phyloP scores from a whole-genome alignment of 371 early-diverging fungal species.

The Coemansia sp. region DNA sequence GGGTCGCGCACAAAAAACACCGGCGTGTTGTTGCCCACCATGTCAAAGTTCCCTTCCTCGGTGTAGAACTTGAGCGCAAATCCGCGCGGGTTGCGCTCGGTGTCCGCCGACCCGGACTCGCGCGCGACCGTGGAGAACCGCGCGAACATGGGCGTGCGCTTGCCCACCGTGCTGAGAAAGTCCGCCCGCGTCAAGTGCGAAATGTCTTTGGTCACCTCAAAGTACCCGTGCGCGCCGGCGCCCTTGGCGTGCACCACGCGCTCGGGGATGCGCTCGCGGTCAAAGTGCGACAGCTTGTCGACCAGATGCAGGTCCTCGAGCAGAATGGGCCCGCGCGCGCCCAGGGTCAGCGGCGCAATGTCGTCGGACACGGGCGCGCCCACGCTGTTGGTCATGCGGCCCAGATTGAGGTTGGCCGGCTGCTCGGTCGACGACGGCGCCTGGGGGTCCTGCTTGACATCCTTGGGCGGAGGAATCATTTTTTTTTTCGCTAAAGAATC shows the following conservation, averaged over 20 bases:
- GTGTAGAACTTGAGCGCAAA: slow-evolving; percentile 74
- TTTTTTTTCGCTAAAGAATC: too few relatives aligned
- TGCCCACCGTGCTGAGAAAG: slow-evolving; percentile 67
- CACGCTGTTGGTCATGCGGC: slow-evolving; percentile 48
- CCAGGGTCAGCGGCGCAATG: slow-evolving; percentile 59
- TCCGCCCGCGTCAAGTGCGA: slow-evolving; percentile 67
- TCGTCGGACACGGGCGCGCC: slow-evolving; percentile 60
- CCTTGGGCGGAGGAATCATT: slow-evolving; percentile 7
- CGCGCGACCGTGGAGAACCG: slow-evolving; percentile 77
- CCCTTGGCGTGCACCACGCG: slow-evolving; percentile 81
- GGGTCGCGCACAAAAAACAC: slow-evolving; percentile 68
- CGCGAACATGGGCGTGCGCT: slow-evolving; percentile 69
- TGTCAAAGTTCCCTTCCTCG: slow-evolving; percentile 72
- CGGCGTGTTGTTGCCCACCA: slow-evolving; percentile 69
- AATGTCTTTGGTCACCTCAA: slow-evolving; percentile 73
- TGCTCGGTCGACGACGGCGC: slow-evolving; percentile 1
- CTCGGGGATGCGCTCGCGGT: slow-evolving; percentile 76
- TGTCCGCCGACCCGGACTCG: slow-evolving; percentile 69
- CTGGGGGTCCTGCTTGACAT: slow-evolving; percentile 9
- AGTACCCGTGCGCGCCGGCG: slow-evolving; percentile 75
- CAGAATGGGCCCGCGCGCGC: slow-evolving; percentile 52
- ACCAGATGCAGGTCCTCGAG: slow-evolving; percentile 69
- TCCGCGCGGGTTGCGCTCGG: slow-evolving; percentile 73
- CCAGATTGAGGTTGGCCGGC: slow-evolving; percentile 26
- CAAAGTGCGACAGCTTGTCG: slow-evolving; percentile 77